These are phyloP conservation scores for Rutidosis leptorrhynchoides DNA, from an alignment of 129 eudicot species.

Conservation along the genomic window DNA sequence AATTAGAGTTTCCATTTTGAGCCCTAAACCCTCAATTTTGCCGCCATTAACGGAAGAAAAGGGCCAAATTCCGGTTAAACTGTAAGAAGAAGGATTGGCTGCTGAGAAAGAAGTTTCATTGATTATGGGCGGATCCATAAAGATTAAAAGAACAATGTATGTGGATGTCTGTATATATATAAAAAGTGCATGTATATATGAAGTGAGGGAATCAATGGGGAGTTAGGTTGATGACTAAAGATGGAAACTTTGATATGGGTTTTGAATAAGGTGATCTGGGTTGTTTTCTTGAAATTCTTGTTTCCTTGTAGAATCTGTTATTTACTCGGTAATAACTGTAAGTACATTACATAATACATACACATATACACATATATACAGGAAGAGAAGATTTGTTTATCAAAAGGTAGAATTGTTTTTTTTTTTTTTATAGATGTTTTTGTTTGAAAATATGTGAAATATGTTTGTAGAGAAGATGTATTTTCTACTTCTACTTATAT, in stretches of 20 bases:
- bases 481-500: no score
- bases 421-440: no score
- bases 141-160: constrained; percentile 9
- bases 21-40: constrained; percentile 38
- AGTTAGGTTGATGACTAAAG: constrained; percentile 25
- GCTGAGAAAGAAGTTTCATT: constrained; percentile 71
- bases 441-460: no score
- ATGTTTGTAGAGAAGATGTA: no score
- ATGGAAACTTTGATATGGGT: constrained; percentile 21
- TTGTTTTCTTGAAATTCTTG: constrained; percentile 4
- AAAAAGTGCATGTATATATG: neutral
- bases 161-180: neutral
- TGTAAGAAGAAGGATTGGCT: constrained; percentile 73
- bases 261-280: constrained; percentile 22
- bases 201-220: constrained; percentile 19
- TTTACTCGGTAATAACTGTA: no score
- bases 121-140: constrained; percentile 84
- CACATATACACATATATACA: no score
- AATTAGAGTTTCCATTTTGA: constrained; percentile 42
- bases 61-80: constrained; percentile 75
- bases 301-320: constrained; percentile 13
- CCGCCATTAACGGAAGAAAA: constrained; percentile 37
- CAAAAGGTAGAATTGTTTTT: no score
- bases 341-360: no score
- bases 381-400: no score